Evolutionary conservation across 345 rosid species (phyloP), one percentile per base, ranked within the genome.

Genomic region (Conringia planisiliqua): DNA sequence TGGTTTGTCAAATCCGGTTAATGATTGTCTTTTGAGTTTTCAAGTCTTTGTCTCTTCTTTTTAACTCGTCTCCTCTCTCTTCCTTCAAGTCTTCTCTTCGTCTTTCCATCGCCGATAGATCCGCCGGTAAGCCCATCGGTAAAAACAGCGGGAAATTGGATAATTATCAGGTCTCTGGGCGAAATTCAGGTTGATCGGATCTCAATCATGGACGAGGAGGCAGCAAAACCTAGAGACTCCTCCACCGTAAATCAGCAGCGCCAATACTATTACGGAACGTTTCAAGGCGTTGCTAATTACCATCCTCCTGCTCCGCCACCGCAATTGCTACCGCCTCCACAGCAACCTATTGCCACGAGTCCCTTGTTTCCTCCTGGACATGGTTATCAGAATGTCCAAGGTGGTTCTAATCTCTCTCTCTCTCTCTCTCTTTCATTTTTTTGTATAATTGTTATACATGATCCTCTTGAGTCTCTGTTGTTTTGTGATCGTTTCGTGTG

Each of bases 251-350:
- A 74, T 68, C 74, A 77, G 70, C 68, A 63, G 40, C 72, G 30
- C 52, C 85, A 72, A 63, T 76, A 76, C 58, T 80, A 81, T 56
- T 88, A 92, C 80, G 98, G 98, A 7, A 89, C 98, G 57, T 93
- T 93, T 72, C 98, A 90, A 76, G 97, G 98, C 71, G 98, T 87
- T 1, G 89, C 91, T 20, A 93, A 93, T 55, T 86, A 84, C 76
- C 81, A 81, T 27, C 83, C 83, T 74, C 86, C 88, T 1, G 66
- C 78, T 58, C 79, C 85, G 0, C 82, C 73, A 70, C 84, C 77
- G 24, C 86, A 80, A 48, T 84, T 85, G 32, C 71, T 81, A 57
- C 88, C 88, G 7, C 84, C 68, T 33, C 79, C 87, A 9, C 69
- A 75, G n/a, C 70, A 58, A 0, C 44, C 81, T 27, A 26, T 74